These are phyloP conservation scores for Myriosclerotinia scirpicola DNA, from an alignment of 2,329 filamentous ascomycete species.

Conservation along the genomic window DNA sequence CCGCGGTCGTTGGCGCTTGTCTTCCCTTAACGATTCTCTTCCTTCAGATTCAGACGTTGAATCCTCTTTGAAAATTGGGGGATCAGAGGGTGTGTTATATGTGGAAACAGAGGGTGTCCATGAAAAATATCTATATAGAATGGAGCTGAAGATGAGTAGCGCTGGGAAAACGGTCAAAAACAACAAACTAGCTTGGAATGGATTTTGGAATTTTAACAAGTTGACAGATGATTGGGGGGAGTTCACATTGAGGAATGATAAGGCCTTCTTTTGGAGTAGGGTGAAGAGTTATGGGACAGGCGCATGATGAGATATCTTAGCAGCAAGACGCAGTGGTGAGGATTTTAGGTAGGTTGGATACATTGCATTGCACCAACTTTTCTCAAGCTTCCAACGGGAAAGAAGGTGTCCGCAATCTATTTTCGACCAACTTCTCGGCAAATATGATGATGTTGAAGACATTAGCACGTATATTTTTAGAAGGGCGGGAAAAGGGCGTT, in stretches of 20 bases:
- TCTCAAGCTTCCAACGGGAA: neutral
- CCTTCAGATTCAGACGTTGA: conserved; percentile 34
- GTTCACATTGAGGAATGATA: conserved; percentile 66
- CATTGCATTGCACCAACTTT: neutral
- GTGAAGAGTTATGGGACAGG: conserved; percentile 61
- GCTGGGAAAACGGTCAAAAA: conserved; percentile 67
- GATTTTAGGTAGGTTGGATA: neutral
- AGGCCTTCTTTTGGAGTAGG: conserved; percentile 66
- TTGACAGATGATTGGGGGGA: conserved; percentile 88
- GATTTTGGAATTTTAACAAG: conserved; percentile 87
- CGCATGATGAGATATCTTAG: conserved; percentile 37
- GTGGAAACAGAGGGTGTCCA: conserved; percentile 85
- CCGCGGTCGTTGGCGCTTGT: conserved; percentile 64
- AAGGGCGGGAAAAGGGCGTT: neutral
- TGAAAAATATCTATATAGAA: conserved; percentile 77
- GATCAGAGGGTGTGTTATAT: conserved; percentile 65
- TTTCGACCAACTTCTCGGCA: neutral
- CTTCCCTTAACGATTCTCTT: conserved; percentile 31
- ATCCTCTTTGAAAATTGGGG: conserved; percentile 33
- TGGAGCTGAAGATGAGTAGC: conserved; percentile 72
- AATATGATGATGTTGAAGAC: neutral
- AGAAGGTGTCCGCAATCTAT: neutral
- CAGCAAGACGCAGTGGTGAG: neutral
- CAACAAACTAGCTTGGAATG: conserved; percentile 85
- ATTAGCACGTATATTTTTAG: neutral